A percentile compares a stretch with the other conserved stretches of the same genome.
These are phyloP conservation scores for Cyclostephanos invisitatus DNA, from an alignment of 108 stramenopile species.

Conservation along the genomic window DNA sequence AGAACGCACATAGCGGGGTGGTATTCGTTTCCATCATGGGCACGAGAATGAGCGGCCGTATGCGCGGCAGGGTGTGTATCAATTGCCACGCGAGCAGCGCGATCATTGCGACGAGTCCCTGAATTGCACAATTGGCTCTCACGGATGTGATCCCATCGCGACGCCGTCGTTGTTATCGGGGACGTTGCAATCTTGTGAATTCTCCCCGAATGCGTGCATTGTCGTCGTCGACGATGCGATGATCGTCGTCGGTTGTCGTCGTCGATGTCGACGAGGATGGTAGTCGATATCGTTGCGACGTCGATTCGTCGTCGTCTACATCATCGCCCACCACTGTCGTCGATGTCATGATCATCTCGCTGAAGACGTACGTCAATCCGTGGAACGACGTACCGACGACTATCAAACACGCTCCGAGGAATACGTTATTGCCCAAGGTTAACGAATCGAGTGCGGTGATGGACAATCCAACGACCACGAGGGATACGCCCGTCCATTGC, in stretches of 20 bases:
- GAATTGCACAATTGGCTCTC: constrained; percentile 72
- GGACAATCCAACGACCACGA: constrained; percentile 68
- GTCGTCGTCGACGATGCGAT: too few relatives aligned
- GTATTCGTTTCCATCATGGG: constrained; percentile 66
- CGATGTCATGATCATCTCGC: constrained; percentile 64
- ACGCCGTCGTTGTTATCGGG: neutral
- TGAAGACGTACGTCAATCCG: constrained; percentile 67
- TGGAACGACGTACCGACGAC: constrained; percentile 67
- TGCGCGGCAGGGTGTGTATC: constrained; percentile 65
- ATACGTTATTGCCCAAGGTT: constrained; percentile 48
- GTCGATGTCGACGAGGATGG: too few relatives aligned
- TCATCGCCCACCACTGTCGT: neutral
- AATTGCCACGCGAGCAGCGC: constrained; percentile 69
- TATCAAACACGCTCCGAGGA: constrained; percentile 56
- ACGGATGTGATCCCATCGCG: constrained; percentile 45
- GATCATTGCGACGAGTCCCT: constrained; percentile 53
- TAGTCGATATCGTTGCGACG: neutral
- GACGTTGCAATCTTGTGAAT: too few relatives aligned
- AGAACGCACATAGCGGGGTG: constrained; percentile 24
- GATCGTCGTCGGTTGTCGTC: too few relatives aligned
- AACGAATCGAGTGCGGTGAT: constrained; percentile 57
- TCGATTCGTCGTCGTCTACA: neutral
- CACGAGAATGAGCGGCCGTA: constrained; percentile 42
- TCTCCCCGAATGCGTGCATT: too few relatives aligned
- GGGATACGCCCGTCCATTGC: constrained; percentile 64